Evolutionary conservation across 2,329 filamentous ascomycete genomes (phyloP).

Genomic region (Xylaria sp.): DNA sequence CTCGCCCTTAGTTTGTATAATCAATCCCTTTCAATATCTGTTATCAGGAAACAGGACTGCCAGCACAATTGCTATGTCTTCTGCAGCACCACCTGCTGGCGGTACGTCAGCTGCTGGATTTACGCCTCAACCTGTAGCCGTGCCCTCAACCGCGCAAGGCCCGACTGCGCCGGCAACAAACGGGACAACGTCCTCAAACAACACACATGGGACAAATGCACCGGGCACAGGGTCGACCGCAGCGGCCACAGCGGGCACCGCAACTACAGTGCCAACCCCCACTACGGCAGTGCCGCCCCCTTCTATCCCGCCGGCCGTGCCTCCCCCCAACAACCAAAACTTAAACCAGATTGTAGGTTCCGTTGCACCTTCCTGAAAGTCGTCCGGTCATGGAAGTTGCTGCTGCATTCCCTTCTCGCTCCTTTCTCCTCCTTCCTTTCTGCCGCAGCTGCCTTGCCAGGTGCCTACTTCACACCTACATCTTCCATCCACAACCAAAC

Average conservation of each 20-base stretch:
- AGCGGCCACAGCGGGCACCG: slow-evolving; percentile 29
- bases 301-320: slow-evolving; percentile 32
- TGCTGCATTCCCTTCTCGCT: neutral
- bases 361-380: neutral
- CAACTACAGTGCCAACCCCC: slow-evolving; percentile 18
- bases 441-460: no score
- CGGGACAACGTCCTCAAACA: slow-evolving; percentile 3
- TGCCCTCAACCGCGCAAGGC: slow-evolving; percentile 10
- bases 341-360: slow-evolving; percentile 87
- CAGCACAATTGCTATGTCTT: slow-evolving; percentile 21
- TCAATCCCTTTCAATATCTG: no score
- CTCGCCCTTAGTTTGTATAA: no score
- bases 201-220: slow-evolving; percentile 15
- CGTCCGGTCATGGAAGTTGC: neutral
- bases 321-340: slow-evolving; percentile 66
- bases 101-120: slow-evolving; percentile 24
- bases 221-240: slow-evolving; percentile 12
- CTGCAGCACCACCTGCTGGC: slow-evolving; percentile 22
- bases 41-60: no score
- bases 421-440: no score
- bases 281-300: slow-evolving; percentile 27
- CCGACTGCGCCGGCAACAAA: slow-evolving; percentile 21
- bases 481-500: no score
- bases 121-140: slow-evolving; percentile 20
- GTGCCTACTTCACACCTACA: no score